Base-by-base conservation (phyloP, 2,329 filamentous ascomycete genomes). In the Diaporthe citri region DNA sequence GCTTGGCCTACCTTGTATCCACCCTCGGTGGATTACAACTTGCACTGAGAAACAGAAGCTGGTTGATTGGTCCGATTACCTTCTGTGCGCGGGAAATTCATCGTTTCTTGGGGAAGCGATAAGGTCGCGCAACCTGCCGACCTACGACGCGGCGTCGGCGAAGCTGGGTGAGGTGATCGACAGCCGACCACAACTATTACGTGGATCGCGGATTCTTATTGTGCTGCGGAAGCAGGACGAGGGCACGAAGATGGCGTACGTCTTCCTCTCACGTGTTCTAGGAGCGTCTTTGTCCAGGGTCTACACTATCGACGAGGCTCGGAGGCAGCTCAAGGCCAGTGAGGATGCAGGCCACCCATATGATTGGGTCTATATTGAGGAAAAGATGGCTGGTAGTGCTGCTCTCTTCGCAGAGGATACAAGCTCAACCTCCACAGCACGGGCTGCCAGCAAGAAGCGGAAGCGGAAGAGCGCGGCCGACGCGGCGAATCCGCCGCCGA, bases 61-160 rank as follows among this genome's bases (percentile, higher is more conserved):
- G 0, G 84, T 97, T 0, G 90, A 94, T 70, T 98, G 96, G 94
- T 86, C 89, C 10, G 90, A 92, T 0, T 98, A 98, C 80, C 89
- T 98, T 0, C 90, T 99, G 1, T 95, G 95, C 41, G 94, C 96
- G 0, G 97, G 97, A 0, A 90, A 94, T 76, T 97, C 95, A 0
- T 87, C 88, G 1, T 93, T 94, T 72, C 90, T 98, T 0, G 91
- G 92, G 31, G 93, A 94, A 57, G 94, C 94, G 0, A 89, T 95
- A 15, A 92, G 93, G 57, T 98, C 95, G 1, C 90, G 96, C 34
- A 90, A 88, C 10, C 85, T 98, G 46, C 76, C 83, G 0, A 85
- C 90, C 0, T 96, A 93, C 78, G 86, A 92, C 6, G 88, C 92
- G 0, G 79, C 80, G 0, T 87, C 86, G 0, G 91, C 92, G 0